phyloP scores from a whole-genome alignment of 208 protist species.

The Naegleria gruberi region DNA sequence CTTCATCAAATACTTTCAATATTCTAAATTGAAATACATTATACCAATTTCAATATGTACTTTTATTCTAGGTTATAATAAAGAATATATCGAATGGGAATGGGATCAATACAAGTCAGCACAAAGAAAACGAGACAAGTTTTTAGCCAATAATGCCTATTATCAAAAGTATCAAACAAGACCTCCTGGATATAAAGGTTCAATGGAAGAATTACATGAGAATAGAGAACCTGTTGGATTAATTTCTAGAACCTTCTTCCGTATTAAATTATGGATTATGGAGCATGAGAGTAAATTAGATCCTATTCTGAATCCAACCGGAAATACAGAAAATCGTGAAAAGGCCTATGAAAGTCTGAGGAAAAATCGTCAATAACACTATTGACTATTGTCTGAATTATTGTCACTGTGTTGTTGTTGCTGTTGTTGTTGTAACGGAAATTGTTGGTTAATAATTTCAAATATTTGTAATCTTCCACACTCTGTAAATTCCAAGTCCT shows the following conservation, averaged over 20 bases:
- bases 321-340: neutral
- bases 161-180: neutral
- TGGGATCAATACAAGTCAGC: neutral
- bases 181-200: neutral
- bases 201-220: neutral
- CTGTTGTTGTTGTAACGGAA: neutral
- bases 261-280: neutral
- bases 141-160: neutral
- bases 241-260: neutral
- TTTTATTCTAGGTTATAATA: neutral
- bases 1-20: neutral
- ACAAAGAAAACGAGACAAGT: neutral
- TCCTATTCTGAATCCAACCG: neutral
- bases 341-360: neutral
- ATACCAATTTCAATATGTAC: neutral
- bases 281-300: neutral
- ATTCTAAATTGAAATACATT: neutral
- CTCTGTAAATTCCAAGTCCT: neutral
- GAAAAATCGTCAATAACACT: neutral
- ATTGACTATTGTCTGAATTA: neutral
- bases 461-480: neutral
- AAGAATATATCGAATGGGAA: neutral
- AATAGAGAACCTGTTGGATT: neutral
- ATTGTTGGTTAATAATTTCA: neutral
- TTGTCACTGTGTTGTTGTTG: neutral